Percentiles rank a stretch among this genome's conserved stretches.
phyloP scores from a whole-genome alignment of 306 rosid genomes.

The Cyamopsis tetragonoloba region DNA sequence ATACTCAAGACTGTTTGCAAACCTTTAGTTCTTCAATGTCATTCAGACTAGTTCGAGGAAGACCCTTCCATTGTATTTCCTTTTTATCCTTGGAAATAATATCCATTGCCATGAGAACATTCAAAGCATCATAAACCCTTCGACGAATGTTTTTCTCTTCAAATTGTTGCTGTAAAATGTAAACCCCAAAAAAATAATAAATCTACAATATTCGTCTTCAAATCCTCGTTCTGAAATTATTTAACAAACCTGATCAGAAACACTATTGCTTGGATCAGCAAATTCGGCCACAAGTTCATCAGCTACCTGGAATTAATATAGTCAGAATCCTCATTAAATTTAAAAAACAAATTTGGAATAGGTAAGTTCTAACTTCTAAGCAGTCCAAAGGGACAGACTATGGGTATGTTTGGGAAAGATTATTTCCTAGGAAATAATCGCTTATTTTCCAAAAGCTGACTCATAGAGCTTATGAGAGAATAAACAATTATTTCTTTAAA shows the following conservation, averaged over 20 bases:
- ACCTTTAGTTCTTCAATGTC: constrained; percentile 97
- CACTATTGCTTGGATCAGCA: constrained; percentile 70
- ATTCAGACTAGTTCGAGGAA: constrained; percentile 83
- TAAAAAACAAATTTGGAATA: constrained; percentile 3
- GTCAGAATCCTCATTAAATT: constrained; percentile 17
- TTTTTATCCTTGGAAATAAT: constrained; percentile 87
- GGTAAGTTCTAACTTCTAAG: too few species aligned
- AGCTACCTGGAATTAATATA: constrained; percentile 74
- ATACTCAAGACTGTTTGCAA: constrained; percentile 20
- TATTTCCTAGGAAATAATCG: too few species aligned
- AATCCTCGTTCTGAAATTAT: constrained; percentile 5
- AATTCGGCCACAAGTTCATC: constrained; percentile 99
- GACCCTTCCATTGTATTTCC: constrained; percentile 98
- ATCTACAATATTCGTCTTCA: not conserved
- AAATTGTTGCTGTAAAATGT: constrained; percentile 82
- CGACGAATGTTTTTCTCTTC: constrained; percentile 95
- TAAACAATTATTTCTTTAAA: too few species aligned
- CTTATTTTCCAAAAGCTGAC: too few species aligned
- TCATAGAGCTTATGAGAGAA: too few species aligned
- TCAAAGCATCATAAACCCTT: constrained; percentile 97
- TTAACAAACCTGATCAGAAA: constrained; percentile 76
- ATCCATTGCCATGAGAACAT: constrained; percentile 99
- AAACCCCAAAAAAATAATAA: constrained; percentile 5
- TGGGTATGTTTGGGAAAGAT: too few species aligned
- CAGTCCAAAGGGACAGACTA: too few species aligned